Evolutionary conservation across 352 stramenopile genomes (phyloP).

Genomic region (Peronosclerospora sorghi): DNA sequence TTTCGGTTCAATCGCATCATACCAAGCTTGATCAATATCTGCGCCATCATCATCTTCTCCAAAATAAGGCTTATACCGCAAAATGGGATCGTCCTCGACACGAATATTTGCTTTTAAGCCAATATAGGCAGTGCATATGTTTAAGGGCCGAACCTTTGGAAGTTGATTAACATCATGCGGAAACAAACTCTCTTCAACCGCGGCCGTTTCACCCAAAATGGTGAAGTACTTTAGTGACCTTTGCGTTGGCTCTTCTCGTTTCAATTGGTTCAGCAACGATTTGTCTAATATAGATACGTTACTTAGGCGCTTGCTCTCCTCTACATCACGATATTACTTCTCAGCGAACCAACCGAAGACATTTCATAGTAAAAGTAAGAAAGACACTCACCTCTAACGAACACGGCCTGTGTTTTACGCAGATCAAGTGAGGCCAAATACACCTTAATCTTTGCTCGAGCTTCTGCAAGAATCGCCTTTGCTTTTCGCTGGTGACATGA

Average conservation of each 20-base stretch:
- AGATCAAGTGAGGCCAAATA: conserved; percentile 20
- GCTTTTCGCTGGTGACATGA: conserved; percentile 43
- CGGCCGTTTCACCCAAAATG: conserved; percentile 15
- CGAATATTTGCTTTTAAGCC: conserved; percentile 61
- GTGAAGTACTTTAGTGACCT: conserved; percentile 22
- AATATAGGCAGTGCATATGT: conserved; percentile 52
- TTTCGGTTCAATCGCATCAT: conserved; percentile 38
- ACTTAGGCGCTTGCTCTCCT: conserved; percentile 14
- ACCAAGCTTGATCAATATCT: conserved; percentile 62
- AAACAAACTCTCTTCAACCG: conserved; percentile 8
- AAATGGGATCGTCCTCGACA: conserved; percentile 81
- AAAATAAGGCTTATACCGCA: conserved; percentile 88
- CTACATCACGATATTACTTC: not conserved
- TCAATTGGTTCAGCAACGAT: conserved; percentile 31
- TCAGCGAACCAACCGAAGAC: not conserved
- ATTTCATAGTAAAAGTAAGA: not conserved
- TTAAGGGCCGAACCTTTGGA: conserved; percentile 35
- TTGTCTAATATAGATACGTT: conserved; percentile 18
- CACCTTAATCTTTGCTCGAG: conserved; percentile 14
- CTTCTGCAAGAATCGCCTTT: conserved; percentile 31
- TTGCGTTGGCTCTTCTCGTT: conserved; percentile 22
- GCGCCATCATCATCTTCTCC: conserved; percentile 82
- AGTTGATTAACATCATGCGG: conserved; percentile 25
- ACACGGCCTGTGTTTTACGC: conserved; percentile 1
- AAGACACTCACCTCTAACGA: conserved; percentile 6